Base-by-base conservation (phyloP, 1,284 basidiomycete species). In the Pseudozyma tsukubaensis region DNA sequence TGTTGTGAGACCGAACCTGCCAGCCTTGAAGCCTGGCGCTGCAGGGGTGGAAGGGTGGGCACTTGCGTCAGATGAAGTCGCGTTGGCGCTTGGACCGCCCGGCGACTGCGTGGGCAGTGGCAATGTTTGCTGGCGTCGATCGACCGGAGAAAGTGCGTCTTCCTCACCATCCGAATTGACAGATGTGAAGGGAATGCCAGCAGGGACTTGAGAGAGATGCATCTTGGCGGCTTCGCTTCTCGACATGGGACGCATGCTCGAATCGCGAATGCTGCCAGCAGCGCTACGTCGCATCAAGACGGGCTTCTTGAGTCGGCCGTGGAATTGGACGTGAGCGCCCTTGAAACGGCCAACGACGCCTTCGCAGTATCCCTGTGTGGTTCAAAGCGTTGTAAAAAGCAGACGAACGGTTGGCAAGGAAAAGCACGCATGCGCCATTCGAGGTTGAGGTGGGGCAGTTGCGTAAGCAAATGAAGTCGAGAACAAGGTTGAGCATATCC, bases 281-380 rank as follows among this genome's bases (percentile, higher is more conserved):
- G 64, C 77, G 61, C 80, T 81, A 18, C 80, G 67, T n/a, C 80
- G 67, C 78, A 82, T 80, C 47, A 82, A 50, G 71, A 94, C 87
- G 0, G 92, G 91, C 67, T 90, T 90, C 86, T 94, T 94, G 75
- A 94, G 88, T 71, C 90, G 91, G 4, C 88, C 88, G 75, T 90
- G 89, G 77, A 94, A 92, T 18, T 86, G 87, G 12, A 96, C 92
- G 71, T 91, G 87, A 13, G 85, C 80, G 3, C 88, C 89, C 36
- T 88, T 87, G 83, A 96, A 94, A 44, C 90, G 89, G 14, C 94
- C 94, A 2, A 96, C 91, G 49, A 96, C 92, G 53, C 92, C 94
- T 86, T 97, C 94, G 83, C 94, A 97, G 77, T 91, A 91, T 0
- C 92, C 92, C 49, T 57, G 44, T 36, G 10, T 4, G 11, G 45